Evolutionary conservation across 2,329 filamentous ascomycete genomes (phyloP).

Genomic region (Calonectria pauciramosa): DNA sequence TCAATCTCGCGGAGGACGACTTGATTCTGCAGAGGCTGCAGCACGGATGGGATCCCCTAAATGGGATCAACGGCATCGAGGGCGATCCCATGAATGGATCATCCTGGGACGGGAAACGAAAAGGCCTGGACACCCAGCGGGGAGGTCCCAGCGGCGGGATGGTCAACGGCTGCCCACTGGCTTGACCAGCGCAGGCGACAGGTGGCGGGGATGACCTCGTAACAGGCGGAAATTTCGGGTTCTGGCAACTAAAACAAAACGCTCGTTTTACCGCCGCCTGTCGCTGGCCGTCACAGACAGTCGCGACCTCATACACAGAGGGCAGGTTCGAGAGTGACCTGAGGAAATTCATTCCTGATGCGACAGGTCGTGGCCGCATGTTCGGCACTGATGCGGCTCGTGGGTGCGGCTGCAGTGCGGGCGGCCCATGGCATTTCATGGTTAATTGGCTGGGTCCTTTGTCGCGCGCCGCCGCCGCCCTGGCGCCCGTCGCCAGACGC

Average conservation of each 20-base stretch:
- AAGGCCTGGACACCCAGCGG: background rate
- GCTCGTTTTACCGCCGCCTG: background rate
- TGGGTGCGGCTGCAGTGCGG: constrained; percentile 9
- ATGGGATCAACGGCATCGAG: constrained; percentile 34
- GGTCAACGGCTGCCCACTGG: background rate
- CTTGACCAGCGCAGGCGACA: background rate
- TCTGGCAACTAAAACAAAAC: constrained; percentile 10
- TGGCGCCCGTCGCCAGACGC: background rate
- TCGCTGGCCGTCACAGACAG: background rate
- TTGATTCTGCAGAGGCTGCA: background rate
- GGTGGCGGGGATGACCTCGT: constrained; percentile 7
- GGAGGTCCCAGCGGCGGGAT: constrained; percentile 3
- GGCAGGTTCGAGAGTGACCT: background rate
- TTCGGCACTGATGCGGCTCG: constrained; percentile 30
- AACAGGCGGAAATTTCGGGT: background rate
- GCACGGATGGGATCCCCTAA: constrained; percentile 22
- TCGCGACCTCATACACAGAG: background rate
- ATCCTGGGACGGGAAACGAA: background rate
- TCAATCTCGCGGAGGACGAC: constrained; percentile 20
- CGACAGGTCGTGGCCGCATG: constrained; percentile 8
- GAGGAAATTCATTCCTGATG: constrained; percentile 12
- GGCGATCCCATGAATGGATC: background rate
- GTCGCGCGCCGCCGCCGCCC: constrained; percentile 12
- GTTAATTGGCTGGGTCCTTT: constrained; percentile 12
- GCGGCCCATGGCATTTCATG: constrained; percentile 11